phyloP scores from a whole-genome alignment of 257 asterid genomes.

The Solanum microdontum region DNA sequence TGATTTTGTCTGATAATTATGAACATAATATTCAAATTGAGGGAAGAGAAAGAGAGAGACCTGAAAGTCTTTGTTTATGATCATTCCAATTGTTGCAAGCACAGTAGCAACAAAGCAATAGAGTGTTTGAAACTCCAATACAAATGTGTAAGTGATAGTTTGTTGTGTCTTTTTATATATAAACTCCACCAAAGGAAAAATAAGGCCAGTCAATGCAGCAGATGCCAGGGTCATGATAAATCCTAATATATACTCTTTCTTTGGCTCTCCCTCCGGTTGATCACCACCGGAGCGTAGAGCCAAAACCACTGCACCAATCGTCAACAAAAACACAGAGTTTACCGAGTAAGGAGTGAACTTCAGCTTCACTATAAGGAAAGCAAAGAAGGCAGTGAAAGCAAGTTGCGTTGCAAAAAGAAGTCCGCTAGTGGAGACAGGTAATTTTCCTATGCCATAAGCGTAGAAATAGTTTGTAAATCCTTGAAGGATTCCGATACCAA shows the following conservation, averaged over 20 bases:
- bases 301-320: not conserved
- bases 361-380: not conserved
- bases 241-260: not conserved
- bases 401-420: slow-evolving; percentile 2
- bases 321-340: not conserved
- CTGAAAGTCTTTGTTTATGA: not conserved
- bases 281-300: not conserved
- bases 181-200: not conserved
- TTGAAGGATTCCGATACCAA: not conserved
- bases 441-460: not conserved
- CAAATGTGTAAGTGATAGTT: not conserved
- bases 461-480: not conserved
- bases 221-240: not conserved
- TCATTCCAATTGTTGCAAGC: not conserved
- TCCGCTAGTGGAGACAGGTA: not conserved
- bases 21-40: no score
- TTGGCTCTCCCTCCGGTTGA: not conserved
- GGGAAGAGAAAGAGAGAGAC: not conserved
- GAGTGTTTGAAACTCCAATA: not conserved
- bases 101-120: not conserved
- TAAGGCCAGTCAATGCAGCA: not conserved
- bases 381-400: slow-evolving; percentile 4
- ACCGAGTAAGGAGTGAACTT: not conserved
- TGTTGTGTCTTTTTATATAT: not conserved
- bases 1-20: no score